Base-by-base conservation (phyloP, 2,329 filamentous ascomycete genomes). In the Nigrospora oryzae region DNA sequence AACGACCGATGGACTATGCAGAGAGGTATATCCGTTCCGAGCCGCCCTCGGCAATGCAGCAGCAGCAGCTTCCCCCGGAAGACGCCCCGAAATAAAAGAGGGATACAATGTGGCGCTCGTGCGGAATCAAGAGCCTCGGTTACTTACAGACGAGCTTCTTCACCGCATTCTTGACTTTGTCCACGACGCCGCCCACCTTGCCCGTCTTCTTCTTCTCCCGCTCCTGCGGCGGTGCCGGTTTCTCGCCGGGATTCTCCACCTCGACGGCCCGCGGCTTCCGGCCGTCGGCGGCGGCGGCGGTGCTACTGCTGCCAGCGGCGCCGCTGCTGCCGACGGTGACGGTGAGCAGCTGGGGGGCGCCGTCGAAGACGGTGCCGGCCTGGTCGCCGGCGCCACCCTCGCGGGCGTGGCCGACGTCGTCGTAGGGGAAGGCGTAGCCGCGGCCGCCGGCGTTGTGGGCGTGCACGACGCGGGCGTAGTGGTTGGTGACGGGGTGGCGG, bases 341-440 rank as follows among this genome's bases (percentile, higher is more conserved):
- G 1, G 73, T 79, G 53, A 83, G 66, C 47, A 77, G 54, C 57
- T 66, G 61, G 1, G 81, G 81, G 43, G 68, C 69, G 3, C 67
- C 62, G 56, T 81, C 79, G 48, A 70, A 76, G 16, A 86, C 70
- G 47, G 74, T 77, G 1, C 83, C 83, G 16, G 77, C 78, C 63
- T 83, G 79, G 57, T 85, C 79, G 40, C 60, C 56, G 2, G 72
- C 75, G 36, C 66, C 64, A n/a, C 62, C 63, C 4, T 78, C 68
- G 17, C 69, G 70, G 11, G 86, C 83, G 61, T 86, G 83, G 56
- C 59, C 75, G 13, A 86, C 81, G 56, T 86, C 82, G 53, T 86
- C 82, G 52, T 84, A 86, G 0, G 82, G 71, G 55, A 84, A 86
- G 0, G 78, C 75, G 55, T 86, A 86, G 0, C 82, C 82, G 37